phyloP scores from a whole-genome alignment of 2,329 filamentous ascomycete genomes.

The Cephalotrichum gorgonifer region DNA sequence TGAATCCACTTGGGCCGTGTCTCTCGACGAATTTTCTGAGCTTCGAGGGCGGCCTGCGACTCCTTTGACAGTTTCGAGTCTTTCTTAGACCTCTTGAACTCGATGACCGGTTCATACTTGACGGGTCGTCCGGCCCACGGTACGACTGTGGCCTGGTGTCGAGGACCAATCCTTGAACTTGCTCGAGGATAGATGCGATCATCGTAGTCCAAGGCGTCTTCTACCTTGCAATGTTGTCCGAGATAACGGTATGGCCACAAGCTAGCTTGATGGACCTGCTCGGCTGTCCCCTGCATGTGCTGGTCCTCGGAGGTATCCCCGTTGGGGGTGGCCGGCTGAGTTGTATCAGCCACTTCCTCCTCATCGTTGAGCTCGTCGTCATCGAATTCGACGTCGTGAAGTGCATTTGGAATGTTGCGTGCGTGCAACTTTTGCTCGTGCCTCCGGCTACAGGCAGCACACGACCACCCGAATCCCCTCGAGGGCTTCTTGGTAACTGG shows the following conservation, averaged over 20 bases:
- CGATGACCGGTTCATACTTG: conserved; percentile 79
- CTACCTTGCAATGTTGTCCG: conserved; percentile 87
- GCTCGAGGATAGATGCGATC: conserved; percentile 95
- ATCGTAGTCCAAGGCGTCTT: conserved; percentile 93
- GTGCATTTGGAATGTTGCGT: conserved; percentile 68
- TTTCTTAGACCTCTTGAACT: conserved; percentile 78
- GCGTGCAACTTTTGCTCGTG: conserved; percentile 89
- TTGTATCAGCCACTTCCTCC: conserved; percentile 55
- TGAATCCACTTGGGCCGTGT: conserved; percentile 87
- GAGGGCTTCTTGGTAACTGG: conserved; percentile 92
- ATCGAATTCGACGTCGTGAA: conserved; percentile 53
- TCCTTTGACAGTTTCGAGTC: conserved; percentile 73
- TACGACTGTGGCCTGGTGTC: conserved; percentile 78
- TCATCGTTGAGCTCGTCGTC: conserved; percentile 59
- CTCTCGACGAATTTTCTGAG: conserved; percentile 68
- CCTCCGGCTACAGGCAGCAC: conserved; percentile 89
- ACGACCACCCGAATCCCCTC: conserved; percentile 95
- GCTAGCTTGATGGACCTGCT: conserved; percentile 85
- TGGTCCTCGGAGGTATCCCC: conserved; percentile 47
- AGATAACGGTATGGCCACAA: conserved; percentile 96
- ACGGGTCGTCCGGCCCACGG: conserved; percentile 81
- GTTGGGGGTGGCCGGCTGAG: conserved; percentile 29
- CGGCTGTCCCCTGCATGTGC: conserved; percentile 57
- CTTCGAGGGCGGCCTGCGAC: conserved; percentile 65
- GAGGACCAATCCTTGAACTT: conserved; percentile 80